phyloP scores from a whole-genome alignment of 139 green algal species.

The Chlorella sp. region DNA sequence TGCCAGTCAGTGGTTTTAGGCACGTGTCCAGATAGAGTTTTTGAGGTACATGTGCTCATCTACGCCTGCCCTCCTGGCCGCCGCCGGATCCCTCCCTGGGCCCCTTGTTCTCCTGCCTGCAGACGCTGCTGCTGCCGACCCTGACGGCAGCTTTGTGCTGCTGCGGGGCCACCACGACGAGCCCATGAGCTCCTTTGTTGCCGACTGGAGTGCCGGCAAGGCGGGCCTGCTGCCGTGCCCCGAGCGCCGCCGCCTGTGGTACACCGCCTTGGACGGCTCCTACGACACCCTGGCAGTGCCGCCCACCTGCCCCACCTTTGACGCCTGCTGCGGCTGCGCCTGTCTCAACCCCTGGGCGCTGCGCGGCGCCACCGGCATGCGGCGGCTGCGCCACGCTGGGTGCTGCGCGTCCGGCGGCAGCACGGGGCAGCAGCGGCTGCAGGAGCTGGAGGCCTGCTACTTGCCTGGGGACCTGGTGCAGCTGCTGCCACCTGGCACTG shows the following conservation, averaged over 20 bases:
- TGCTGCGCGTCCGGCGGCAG: neutral
- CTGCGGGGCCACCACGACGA: neutral
- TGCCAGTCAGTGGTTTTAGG: too few species aligned
- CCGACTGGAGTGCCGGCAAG: neutral
- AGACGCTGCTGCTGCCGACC: neutral
- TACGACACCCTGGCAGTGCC: neutral
- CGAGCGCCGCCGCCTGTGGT: neutral
- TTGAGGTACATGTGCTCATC: too few species aligned
- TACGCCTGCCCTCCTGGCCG: too few species aligned
- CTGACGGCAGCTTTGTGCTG: neutral
- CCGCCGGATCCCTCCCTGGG: too few species aligned
- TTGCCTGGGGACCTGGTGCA: neutral
- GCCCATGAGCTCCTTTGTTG: neutral
- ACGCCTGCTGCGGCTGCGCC: neutral
- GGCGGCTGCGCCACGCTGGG: neutral
- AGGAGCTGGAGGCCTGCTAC: neutral
- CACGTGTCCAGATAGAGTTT: too few species aligned
- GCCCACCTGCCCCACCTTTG: neutral
- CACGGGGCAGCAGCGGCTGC: neutral
- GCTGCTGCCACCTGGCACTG: neutral
- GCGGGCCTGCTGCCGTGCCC: neutral
- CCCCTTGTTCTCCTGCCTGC: too few species aligned
- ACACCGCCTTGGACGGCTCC: neutral
- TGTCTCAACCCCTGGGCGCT: neutral
- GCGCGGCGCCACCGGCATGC: neutral